Percentiles rank a stretch among this genome's conserved stretches.
Evolutionary conservation across 192 early-diverging fungal genomes (phyloP).

Genomic region (Pilaira anomala): DNA sequence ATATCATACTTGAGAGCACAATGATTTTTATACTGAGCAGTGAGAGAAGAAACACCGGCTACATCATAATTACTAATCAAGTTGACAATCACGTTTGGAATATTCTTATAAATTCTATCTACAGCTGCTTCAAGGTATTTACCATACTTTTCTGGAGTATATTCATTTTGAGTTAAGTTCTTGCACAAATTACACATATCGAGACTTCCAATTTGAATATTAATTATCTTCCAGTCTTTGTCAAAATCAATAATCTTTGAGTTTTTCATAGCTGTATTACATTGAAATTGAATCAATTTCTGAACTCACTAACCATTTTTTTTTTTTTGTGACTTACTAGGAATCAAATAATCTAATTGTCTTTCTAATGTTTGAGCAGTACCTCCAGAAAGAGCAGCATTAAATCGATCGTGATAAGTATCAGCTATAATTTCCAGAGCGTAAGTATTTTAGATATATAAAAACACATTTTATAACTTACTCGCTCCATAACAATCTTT

Average conservation of each 20-base stretch:
- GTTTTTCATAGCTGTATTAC: background rate
- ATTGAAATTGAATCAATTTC: background rate
- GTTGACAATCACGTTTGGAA: background rate
- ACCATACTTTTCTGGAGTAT: background rate
- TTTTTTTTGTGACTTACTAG: too few relatives aligned
- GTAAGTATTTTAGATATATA: too few relatives aligned
- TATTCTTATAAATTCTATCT: background rate
- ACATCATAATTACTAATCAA: background rate
- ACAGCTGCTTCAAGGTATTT: background rate
- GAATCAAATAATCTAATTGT: too few relatives aligned
- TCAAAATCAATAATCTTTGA: background rate
- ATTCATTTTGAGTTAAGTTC: too few relatives aligned
- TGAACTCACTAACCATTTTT: too few relatives aligned
- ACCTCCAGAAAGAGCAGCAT: too few relatives aligned
- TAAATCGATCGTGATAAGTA: too few relatives aligned
- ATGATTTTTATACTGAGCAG: background rate
- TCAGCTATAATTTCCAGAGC: too few relatives aligned
- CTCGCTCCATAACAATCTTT: too few relatives aligned
- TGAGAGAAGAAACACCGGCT: background rate
- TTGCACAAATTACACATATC: slow-evolving; percentile 10
- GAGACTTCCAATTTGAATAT: slow-evolving; percentile 22
- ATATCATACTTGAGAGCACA: too few relatives aligned
- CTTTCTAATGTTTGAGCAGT: too few relatives aligned
- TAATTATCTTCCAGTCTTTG: background rate
- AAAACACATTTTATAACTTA: too few relatives aligned